Conservation (phyloP, 192 early-diverging fungal species). For the Linnemannia elongata region DNA sequence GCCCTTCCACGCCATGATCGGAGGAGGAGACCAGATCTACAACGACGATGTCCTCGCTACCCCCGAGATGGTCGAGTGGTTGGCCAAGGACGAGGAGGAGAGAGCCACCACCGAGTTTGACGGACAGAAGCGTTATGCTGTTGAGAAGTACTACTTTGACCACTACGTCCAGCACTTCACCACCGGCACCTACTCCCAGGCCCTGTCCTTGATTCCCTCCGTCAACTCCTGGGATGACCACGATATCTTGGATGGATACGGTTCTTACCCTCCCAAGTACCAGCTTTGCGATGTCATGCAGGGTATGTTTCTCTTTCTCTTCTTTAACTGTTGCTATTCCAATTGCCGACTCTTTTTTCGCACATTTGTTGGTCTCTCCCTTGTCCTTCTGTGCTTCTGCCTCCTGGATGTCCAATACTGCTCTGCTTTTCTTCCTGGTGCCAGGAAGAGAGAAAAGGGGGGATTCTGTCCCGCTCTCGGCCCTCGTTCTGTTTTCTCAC, state of each 20-base stretch:
- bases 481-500: not conserved
- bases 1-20: slow-evolving; percentile 80
- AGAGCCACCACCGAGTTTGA: slow-evolving; percentile 34
- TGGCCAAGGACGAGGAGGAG: slow-evolving; percentile 28
- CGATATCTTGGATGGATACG: slow-evolving; percentile 91
- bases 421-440: slow-evolving; percentile 12
- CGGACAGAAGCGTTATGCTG: slow-evolving; percentile 34
- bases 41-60: slow-evolving; percentile 66
- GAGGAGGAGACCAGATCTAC: slow-evolving; percentile 85
- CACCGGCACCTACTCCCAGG: slow-evolving; percentile 66
- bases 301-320: slow-evolving; percentile 58
- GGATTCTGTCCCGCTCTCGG: not conserved
- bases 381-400: not conserved
- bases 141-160: slow-evolving; percentile 76
- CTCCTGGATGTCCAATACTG: not conserved
- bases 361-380: slow-evolving; percentile 9
- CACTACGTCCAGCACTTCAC: slow-evolving; percentile 76
- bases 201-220: slow-evolving; percentile 81
- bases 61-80: slow-evolving; percentile 36
- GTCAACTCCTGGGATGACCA: slow-evolving; percentile 89
- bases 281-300: slow-evolving; percentile 77
- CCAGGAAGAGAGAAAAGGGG: not conserved
- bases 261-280: slow-evolving; percentile 85
- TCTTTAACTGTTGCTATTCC: not conserved
- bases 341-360: not conserved